Conservation (phyloP, 2,329 filamentous ascomycete genomes). For the Lecanicillium sp. region DNA sequence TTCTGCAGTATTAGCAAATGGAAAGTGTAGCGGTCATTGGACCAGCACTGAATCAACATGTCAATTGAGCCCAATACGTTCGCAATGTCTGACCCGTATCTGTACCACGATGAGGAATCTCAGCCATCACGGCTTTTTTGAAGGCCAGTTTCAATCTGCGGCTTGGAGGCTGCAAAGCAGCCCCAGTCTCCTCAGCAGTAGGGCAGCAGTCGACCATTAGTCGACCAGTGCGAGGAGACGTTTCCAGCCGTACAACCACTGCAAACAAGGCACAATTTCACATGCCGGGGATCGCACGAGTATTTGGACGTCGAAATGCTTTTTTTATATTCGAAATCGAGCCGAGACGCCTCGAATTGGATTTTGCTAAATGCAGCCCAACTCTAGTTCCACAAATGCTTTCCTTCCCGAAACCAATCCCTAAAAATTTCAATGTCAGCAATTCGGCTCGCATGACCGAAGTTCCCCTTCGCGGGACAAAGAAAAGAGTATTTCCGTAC, state of each 20-base stretch:
- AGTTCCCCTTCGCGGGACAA: constrained; percentile 5
- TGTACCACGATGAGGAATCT: constrained; percentile 51
- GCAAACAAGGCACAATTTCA: constrained; percentile 21
- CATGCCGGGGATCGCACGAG: constrained; percentile 9
- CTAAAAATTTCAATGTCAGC: constrained; percentile 13
- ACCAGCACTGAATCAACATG: too few species aligned
- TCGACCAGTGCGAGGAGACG: constrained; percentile 42
- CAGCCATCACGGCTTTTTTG: constrained; percentile 52
- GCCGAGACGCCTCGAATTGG: constrained; percentile 38
- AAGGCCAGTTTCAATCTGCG: constrained; percentile 48
- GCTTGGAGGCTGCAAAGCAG: constrained; percentile 49
- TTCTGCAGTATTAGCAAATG: background rate
- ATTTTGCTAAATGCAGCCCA: constrained; percentile 34
- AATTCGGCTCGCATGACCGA: constrained; percentile 3
- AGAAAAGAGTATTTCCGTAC: constrained; percentile 11
- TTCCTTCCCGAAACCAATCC: constrained; percentile 28
- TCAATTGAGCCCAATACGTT: background rate
- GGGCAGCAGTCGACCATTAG: constrained; percentile 23
- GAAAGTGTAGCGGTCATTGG: background rate
- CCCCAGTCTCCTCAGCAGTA: constrained; percentile 43
- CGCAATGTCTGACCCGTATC: constrained; percentile 54
- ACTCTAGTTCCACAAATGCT: constrained; percentile 33
- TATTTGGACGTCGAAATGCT: constrained; percentile 15
- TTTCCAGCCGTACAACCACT: constrained; percentile 40
- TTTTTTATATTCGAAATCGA: constrained; percentile 32